A percentile compares a stretch with the other conserved stretches of the same genome.
These are phyloP conservation scores for Aspergillus affinis DNA, from an alignment of 495 filamentous ascomycete genomes.

Conservation along the genomic window DNA sequence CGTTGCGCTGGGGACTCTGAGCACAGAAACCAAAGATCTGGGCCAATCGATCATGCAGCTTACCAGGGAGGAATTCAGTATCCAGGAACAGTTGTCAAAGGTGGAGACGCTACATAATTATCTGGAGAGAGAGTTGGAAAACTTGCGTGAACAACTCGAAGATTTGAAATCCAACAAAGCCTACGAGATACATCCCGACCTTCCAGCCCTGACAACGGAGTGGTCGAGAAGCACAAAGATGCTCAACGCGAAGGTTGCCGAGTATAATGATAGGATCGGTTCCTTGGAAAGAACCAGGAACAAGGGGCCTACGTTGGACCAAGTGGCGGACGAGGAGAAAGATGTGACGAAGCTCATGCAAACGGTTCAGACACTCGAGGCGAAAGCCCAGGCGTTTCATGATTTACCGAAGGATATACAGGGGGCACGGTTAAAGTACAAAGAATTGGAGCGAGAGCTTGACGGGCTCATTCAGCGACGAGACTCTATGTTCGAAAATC, in stretches of 20 bases:
- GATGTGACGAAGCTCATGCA: slow-evolving; percentile 31
- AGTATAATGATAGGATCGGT: slow-evolving; percentile 53
- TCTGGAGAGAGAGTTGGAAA: slow-evolving; percentile 39
- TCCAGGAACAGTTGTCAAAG: slow-evolving; percentile 43
- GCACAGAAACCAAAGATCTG: slow-evolving; percentile 35
- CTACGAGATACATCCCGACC: slow-evolving; percentile 50
- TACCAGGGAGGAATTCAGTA: slow-evolving; percentile 41
- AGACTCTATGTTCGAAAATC: slow-evolving; percentile 66
- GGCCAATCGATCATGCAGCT: slow-evolving; percentile 44
- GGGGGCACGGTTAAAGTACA: slow-evolving; percentile 64
- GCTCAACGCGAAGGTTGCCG: slow-evolving; percentile 55
- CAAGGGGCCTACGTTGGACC: slow-evolving; percentile 46
- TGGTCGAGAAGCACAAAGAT: slow-evolving; percentile 61
- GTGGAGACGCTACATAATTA: slow-evolving; percentile 58
- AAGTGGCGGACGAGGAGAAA: slow-evolving; percentile 50
- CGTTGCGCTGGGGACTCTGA: slow-evolving; percentile 32
- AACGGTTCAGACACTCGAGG: slow-evolving; percentile 51
- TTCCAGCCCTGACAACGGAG: slow-evolving; percentile 60
- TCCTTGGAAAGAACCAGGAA: slow-evolving; percentile 38
- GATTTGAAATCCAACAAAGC: slow-evolving; percentile 41
- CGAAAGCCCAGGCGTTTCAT: slow-evolving; percentile 57
- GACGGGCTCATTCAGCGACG: slow-evolving; percentile 54
- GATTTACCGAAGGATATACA: slow-evolving; percentile 69
- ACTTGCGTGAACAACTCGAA: slow-evolving; percentile 37
- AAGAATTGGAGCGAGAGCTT: slow-evolving; percentile 61